Base-by-base conservation (phyloP, 257 asterid genomes). In the Capsicum pubescens region DNA sequence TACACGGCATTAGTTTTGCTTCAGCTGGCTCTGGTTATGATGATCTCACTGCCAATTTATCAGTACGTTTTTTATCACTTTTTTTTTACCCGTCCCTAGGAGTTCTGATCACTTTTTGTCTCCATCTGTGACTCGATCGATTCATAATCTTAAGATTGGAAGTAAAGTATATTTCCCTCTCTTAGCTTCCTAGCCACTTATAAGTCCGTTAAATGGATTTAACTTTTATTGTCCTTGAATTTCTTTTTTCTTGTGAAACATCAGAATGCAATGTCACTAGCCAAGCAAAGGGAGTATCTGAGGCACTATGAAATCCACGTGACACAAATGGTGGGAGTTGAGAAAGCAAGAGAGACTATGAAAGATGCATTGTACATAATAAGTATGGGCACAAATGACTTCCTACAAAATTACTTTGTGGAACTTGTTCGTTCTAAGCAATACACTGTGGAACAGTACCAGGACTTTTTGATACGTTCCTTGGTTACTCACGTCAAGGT, bases 21-120 rank as follows among this genome's bases (percentile, higher is more conserved):
- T 90, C 95, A 13, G 92, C 95, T 3, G 91, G 83, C 66, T 89
- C 92, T 8, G 95, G 95, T 48, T 92, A 90, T 39, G 94, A 91
- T 82, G 92, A 90, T 8, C 78, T 86, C 82, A 91, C 94, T 0
- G 91, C 94, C 67, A 89, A 89, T 84, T 79, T 91, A 71, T 84
- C 90, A 0, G 94, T 91, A 90, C 26, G 8, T 19, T 72, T 0
- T 39, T 12, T 5, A 60, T 0, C 9, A 26, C 26, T 26, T 26
- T 26, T 26, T 26, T 26, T 26, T 26, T 26, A 26, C 26, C 26
- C 26, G 26, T 26, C 9, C 7, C 3, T 66, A 14, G 6, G 13
- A 60, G 66, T 12, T 60, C 0, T 0, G n/a, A n/a, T n/a, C 32
- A 26, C 32, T 60, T 59, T 60, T 60, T n/a, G 67, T 26, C 7